Evolutionary conservation across 805 yeast species (phyloP).

Genomic region (Ogataea naganishii): DNA sequence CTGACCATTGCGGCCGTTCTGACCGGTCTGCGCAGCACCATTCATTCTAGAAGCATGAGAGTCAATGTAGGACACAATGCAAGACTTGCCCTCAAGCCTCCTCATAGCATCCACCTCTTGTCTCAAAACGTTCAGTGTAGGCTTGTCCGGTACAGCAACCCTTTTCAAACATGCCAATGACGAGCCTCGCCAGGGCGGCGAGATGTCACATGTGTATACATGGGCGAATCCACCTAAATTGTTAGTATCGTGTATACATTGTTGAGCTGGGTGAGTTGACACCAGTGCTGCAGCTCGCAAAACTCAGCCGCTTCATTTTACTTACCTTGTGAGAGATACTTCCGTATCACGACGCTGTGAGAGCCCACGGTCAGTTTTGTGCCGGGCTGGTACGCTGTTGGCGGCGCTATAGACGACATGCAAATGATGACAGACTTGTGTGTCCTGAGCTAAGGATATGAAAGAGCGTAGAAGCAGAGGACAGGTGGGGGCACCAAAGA

Average conservation of each 20-base stretch:
- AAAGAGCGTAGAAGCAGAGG: not conserved
- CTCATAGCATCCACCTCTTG: constrained; percentile 99
- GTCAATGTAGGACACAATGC: constrained; percentile 86
- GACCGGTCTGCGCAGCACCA: constrained; percentile 3
- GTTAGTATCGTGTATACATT: constrained; percentile 3
- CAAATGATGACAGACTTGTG: constrained; percentile 1
- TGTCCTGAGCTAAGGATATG: constrained; percentile 1
- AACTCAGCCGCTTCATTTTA: too few relatives aligned
- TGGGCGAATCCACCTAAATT: constrained; percentile 79
- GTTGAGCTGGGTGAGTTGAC: too few relatives aligned
- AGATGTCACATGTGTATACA: constrained; percentile 72
- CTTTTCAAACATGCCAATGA: constrained; percentile 78
- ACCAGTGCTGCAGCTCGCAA: too few relatives aligned
- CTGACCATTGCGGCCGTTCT: constrained; percentile 24
- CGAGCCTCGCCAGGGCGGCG: constrained; percentile 48
- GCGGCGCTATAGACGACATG: constrained; percentile 27
- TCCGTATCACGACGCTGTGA: constrained; percentile 58
- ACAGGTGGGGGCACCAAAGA: not conserved
- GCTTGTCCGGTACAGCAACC: constrained; percentile 91
- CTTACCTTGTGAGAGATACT: constrained; percentile 71
- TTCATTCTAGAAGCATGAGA: constrained; percentile 81
- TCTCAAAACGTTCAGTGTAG: constrained; percentile 68
- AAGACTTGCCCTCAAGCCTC: constrained; percentile 65
- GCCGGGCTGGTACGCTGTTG: constrained; percentile 66
- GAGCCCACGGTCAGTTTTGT: constrained; percentile 77